These are phyloP conservation scores for Protea cynaroides DNA, from an alignment of 164 flowering plant species.

Conservation along the genomic window DNA sequence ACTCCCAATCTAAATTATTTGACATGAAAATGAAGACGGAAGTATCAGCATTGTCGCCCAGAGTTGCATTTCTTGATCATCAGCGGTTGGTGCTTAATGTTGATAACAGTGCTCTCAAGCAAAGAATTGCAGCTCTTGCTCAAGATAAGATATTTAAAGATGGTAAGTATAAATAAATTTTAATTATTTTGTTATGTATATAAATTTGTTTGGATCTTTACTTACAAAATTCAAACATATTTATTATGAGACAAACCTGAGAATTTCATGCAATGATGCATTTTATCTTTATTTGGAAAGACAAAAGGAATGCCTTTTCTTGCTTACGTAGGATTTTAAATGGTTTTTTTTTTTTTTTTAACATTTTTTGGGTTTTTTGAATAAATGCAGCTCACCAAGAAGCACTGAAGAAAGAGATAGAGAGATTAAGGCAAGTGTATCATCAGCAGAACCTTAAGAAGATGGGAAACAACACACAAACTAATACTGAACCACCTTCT, in stretches of 20 bases:
- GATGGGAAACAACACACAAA: constrained; percentile 16
- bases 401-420: constrained; percentile 79
- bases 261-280: not conserved
- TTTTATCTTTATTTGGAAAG: not conserved
- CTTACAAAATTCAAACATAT: not conserved
- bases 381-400: constrained; percentile 71
- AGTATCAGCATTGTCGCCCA: constrained; percentile 67
- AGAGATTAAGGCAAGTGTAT: constrained; percentile 65
- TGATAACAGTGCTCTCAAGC: constrained; percentile 74
- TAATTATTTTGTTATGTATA: not conserved
- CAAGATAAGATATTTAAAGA: constrained; percentile 85
- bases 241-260: not conserved
- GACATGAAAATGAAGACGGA: constrained; percentile 36
- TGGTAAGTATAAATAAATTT: constrained; percentile 31
- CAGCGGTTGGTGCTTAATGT: constrained; percentile 70
- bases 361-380: not conserved
- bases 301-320: not conserved
- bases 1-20: too few relatives aligned
- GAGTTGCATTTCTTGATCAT: constrained; percentile 75
- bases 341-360: not conserved
- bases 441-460: constrained; percentile 56
- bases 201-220: not conserved
- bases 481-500: not conserved
- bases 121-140: constrained; percentile 74
- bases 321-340: too few relatives aligned